Percentiles rank a stretch among this genome's conserved stretches.
Evolutionary conservation across 2,329 filamentous ascomycete genomes (phyloP).

Genomic region (Gnomoniopsis smithogilvyi): DNA sequence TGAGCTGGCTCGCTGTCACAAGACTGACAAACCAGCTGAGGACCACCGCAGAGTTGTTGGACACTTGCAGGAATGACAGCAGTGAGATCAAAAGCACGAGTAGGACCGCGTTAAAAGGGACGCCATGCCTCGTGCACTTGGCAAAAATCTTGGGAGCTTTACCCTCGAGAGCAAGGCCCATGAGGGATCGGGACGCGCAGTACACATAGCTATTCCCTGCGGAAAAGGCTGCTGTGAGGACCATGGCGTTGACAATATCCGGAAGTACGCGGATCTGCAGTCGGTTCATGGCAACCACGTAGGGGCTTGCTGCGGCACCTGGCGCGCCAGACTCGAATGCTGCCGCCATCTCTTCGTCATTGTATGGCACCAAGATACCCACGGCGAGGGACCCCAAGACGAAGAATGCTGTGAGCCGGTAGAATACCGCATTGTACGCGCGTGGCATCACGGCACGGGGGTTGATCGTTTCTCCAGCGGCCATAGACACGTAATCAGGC

Average conservation of each 20-base stretch:
- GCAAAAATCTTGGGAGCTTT: slow-evolving; percentile 42
- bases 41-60: slow-evolving; percentile 33
- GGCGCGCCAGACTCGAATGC: slow-evolving; percentile 51
- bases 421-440: slow-evolving; percentile 72
- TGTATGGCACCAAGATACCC: slow-evolving; percentile 56
- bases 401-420: slow-evolving; percentile 69
- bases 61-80: slow-evolving; percentile 36
- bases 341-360: slow-evolving; percentile 49
- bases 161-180: slow-evolving; percentile 47
- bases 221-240: slow-evolving; percentile 30
- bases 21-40: slow-evolving; percentile 36
- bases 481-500: slow-evolving; percentile 62
- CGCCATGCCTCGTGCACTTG: slow-evolving; percentile 38
- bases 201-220: slow-evolving; percentile 50
- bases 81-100: slow-evolving; percentile 31
- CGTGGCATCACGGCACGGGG: slow-evolving; percentile 63
- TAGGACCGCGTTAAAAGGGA: slow-evolving; percentile 37
- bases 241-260: slow-evolving; percentile 56
- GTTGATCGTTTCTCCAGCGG: slow-evolving; percentile 59
- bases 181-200: slow-evolving; percentile 47
- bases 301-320: slow-evolving; percentile 46
- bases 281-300: slow-evolving; percentile 35
- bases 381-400: slow-evolving; percentile 63
- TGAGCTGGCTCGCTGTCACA: slow-evolving; percentile 34
- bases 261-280: slow-evolving; percentile 48